Evolutionary conservation across 2,329 filamentous ascomycete species (phyloP).

Genomic region (Thielaviopsis ethacetica): DNA sequence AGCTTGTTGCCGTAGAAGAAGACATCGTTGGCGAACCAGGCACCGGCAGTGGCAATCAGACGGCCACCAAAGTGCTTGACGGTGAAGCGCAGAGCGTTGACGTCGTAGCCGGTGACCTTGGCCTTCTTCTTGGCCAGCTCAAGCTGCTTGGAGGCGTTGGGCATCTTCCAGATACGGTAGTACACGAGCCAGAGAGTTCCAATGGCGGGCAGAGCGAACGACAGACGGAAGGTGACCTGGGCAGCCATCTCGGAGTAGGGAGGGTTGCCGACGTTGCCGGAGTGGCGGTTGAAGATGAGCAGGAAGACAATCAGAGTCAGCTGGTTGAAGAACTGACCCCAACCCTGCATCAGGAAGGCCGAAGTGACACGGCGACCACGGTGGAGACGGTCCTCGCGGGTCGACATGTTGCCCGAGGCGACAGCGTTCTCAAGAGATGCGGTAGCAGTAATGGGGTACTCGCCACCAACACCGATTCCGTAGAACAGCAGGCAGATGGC

Average conservation of each 20-base stretch:
- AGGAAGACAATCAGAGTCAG: slow-evolving; percentile 73
- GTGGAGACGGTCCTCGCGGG: slow-evolving; percentile 82
- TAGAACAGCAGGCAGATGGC: slow-evolving; percentile 82
- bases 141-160: slow-evolving; percentile 68
- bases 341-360: slow-evolving; percentile 96
- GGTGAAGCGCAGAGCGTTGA: slow-evolving; percentile 63
- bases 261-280: slow-evolving; percentile 38
- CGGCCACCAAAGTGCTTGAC: slow-evolving; percentile 74
- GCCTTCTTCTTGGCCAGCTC: slow-evolving; percentile 68
- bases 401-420: slow-evolving; percentile 73
- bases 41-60: slow-evolving; percentile 68
- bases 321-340: slow-evolving; percentile 94
- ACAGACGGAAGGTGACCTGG: slow-evolving; percentile 84
- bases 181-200: slow-evolving; percentile 92
- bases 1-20: slow-evolving; percentile 99
- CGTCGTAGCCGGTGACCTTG: slow-evolving; percentile 82
- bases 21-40: slow-evolving; percentile 93
- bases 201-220: slow-evolving; percentile 77
- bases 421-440: slow-evolving; percentile 87
- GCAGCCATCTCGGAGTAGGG: slow-evolving; percentile 64
- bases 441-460: slow-evolving; percentile 94
- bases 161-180: slow-evolving; percentile 93
- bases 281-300: slow-evolving; percentile 57
- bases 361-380: slow-evolving; percentile 90
- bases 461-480: slow-evolving; percentile 54